Evolutionary conservation across 2,329 filamentous ascomycete species (phyloP), one percentile per base, ranked within the genome.

Genomic region (Talaromyces sp.): DNA sequence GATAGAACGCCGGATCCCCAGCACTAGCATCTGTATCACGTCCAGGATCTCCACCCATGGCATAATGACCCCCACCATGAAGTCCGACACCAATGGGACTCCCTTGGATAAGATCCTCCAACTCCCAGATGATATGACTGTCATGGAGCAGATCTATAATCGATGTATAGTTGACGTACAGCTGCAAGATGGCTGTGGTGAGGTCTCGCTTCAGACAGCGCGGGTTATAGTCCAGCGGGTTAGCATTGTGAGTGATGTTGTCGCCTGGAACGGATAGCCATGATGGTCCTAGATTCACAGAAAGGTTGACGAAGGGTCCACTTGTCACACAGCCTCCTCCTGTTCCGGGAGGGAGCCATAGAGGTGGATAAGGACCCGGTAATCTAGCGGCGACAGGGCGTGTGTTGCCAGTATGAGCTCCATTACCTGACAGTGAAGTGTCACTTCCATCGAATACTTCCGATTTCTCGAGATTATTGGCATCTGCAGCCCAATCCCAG

Each of bases 391-490:
- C 52, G 27, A 67, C 63, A 20, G 66, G 58, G 14, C 61, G 17
- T 46, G 65, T 61, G 40, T 64, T 51, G 2, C 61, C 42, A 36
- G 74, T 62, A 47, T 66, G 67, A 7, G 54, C 73, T 3, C 79
- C 78, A 57, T 81, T 76, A 9, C 79, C 78, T 3, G 71, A 72
- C 61, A 82, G 70, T 16, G 74, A 77, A 6, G 68, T 70, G 1
- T 71, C 75, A 48, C 72, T 77, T 13, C 80, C 80, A 55, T 82
- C 78, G 54, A 80, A 81, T 45, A 82, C 65, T 8, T 77, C 67
- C 1, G 77, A 80, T 56, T 65, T 73, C 36, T 69, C 60, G 35
- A 76, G 62, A 14, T 68, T 63, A n/a, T 59, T 52, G 24, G 72
- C 69, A 37, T 71, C 75, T 19, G 71, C 67, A 3, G 69, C 61